A percentile compares a stretch with the other conserved stretches of the same genome.
Conservation (phyloP, 2,329 filamentous ascomycete species). For the Thielaviopsis populi region DNA sequence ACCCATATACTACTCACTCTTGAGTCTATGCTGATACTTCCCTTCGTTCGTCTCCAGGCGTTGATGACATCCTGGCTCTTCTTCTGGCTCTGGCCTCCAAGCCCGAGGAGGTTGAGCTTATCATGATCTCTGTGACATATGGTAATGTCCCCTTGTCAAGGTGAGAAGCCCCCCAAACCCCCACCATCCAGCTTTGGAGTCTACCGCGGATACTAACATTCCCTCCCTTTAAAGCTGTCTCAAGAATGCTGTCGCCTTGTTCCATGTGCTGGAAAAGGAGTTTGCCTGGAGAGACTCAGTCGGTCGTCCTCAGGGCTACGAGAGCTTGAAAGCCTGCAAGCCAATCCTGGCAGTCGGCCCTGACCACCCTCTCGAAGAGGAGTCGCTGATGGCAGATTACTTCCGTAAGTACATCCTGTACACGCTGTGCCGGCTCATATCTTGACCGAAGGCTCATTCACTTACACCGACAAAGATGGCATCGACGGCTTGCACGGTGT, state of each 20-base stretch:
- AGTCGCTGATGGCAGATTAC: constrained; percentile 65
- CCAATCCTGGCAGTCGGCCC: constrained; percentile 79
- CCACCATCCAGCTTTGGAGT: too few species aligned
- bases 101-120: constrained; percentile 70
- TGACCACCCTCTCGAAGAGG: constrained; percentile 70
- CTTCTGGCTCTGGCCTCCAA: constrained; percentile 70
- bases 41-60: constrained; percentile 35
- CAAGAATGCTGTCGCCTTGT: constrained; percentile 75
- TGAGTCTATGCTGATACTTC: background rate
- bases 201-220: constrained; percentile 6
- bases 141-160: constrained; percentile 82
- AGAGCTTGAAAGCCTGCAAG: constrained; percentile 54
- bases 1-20: background rate
- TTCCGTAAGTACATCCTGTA: constrained; percentile 51
- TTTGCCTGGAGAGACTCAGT: constrained; percentile 62
- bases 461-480: constrained; percentile 39
- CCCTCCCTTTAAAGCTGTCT: constrained; percentile 41
- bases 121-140: constrained; percentile 79
- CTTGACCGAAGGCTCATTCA: background rate
- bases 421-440: background rate
- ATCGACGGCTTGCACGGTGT: constrained; percentile 63
- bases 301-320: constrained; percentile 55
- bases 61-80: constrained; percentile 83
- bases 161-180: constrained; percentile 27
- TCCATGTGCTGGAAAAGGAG: constrained; percentile 85